These are phyloP conservation scores for Saccharomyces pastorianus DNA, from an alignment of 1,139 yeast genomes.

Conservation along the genomic window DNA sequence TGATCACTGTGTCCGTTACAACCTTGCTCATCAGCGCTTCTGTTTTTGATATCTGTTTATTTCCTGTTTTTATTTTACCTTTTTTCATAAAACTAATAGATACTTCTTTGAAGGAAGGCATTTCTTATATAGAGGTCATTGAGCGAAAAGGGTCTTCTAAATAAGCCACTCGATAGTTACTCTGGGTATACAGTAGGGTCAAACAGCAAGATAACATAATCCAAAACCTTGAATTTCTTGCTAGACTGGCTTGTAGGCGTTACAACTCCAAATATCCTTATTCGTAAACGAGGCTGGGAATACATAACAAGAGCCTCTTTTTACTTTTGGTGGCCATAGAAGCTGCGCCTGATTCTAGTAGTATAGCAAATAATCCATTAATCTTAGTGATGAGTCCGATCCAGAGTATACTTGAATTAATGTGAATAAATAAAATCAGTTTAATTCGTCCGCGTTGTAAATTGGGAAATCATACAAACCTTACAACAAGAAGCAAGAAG, in stretches of 20 bases:
- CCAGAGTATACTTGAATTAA: background rate
- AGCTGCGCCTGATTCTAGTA: background rate
- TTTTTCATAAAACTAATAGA: background rate
- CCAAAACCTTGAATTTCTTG: background rate
- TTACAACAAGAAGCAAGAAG: background rate
- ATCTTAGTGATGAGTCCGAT: background rate
- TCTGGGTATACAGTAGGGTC: background rate
- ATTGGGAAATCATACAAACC: background rate
- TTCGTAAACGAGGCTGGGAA: background rate
- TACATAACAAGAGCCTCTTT: background rate
- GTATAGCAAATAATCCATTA: background rate
- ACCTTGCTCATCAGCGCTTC: background rate
- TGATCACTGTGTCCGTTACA: constrained; percentile 14
- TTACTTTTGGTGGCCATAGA: background rate
- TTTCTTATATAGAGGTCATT: background rate
- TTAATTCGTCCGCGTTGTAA: background rate
- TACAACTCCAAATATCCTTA: background rate
- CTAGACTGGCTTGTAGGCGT: no score
- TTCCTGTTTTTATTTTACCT: background rate
- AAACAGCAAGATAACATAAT: background rate
- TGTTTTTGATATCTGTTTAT: background rate
- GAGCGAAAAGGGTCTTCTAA: background rate
- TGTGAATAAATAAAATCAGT: background rate
- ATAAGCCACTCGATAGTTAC: background rate
- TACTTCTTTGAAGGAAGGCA: background rate